Base-by-base conservation (phyloP, 2,329 filamentous ascomycete species). In the Alternaria solani region DNA sequence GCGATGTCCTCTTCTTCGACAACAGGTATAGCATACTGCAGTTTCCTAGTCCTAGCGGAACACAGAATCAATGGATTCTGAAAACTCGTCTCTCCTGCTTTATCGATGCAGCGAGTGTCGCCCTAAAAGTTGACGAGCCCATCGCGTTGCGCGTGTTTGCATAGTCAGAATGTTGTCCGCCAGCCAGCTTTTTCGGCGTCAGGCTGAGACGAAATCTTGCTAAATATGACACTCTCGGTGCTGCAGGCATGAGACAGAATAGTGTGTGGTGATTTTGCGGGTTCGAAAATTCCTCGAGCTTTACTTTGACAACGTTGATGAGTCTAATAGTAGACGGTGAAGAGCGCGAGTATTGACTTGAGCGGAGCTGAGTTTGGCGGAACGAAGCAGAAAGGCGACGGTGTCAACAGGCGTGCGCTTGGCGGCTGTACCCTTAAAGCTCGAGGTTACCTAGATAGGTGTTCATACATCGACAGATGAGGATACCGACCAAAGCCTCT, bases 211-310 rank as follows among this genome's bases (percentile, higher is more conserved):
- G 32, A 1, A 14, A 48, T 48, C 2, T 25, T 30, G 18, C 1
- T n/a, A 3, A 48, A 25, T 7, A 8, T 25, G 2, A 48, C 34
- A 12, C 34, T 30, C 18, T 34, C 7, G 6, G 9, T 23, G 12
- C 30, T 28, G 20, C 46, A 48, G 16, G 12, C 34, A 30, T 48
- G 46, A 34, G 46, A 48, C 30, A 48, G 30, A 48, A 34, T 23
- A 0, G 46, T 28, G 18, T 44, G 12, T 44, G 1, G 6, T n/a
- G 4, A 14, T 30, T 30, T 44, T 16, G 5, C 4, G 14, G 14
- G 26, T 25, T 5, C 30, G n/a, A 9, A n/a, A 16, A 34, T 5
- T 34, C 44, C 1, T 34, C 18, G 3, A 47, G 44, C 12, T 48
- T 9, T 14, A 2, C 18, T 11, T 18, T 9, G 16, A 14, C 9